phyloP scores from a whole-genome alignment of 768 basidiomycete species.

The Leccinum fibrillosum region DNA sequence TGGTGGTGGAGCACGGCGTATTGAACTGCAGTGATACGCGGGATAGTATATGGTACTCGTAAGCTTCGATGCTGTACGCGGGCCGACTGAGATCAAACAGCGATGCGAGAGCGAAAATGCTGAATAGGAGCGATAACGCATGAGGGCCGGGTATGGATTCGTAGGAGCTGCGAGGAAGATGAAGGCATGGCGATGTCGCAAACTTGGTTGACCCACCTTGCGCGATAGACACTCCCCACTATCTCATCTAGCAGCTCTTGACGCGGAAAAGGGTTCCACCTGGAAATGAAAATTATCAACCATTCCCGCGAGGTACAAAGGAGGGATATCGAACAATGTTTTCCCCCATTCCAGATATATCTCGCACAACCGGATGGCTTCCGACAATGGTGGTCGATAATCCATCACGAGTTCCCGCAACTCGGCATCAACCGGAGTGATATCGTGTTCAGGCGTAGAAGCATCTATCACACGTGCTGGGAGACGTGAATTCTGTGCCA shows the following conservation, averaged over 20 bases:
- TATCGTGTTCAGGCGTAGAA: constrained; percentile 33
- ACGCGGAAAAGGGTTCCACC: constrained; percentile 53
- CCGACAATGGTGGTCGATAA: constrained; percentile 52
- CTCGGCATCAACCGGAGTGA: constrained; percentile 30
- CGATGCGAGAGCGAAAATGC: constrained; percentile 60
- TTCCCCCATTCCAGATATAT: constrained; percentile 62
- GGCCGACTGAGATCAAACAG: constrained; percentile 54
- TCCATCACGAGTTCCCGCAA: constrained; percentile 43
- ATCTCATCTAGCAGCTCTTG: constrained; percentile 57
- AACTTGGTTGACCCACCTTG: constrained; percentile 37
- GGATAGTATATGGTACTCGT: constrained; percentile 61
- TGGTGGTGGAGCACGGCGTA: constrained; percentile 45
- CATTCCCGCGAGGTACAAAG: background rate
- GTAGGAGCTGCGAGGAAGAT: constrained; percentile 32
- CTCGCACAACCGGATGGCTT: constrained; percentile 60
- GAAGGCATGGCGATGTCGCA: background rate
- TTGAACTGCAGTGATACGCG: constrained; percentile 50
- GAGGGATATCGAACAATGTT: constrained; percentile 44
- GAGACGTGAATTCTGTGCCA: constrained; percentile 35
- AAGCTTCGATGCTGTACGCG: constrained; percentile 50
- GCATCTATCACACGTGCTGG: constrained; percentile 39
- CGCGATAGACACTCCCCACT: constrained; percentile 50
- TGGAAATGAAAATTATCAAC: constrained; percentile 20
- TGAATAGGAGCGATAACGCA: constrained; percentile 58
- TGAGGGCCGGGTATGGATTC: constrained; percentile 44